Base-by-base conservation (phyloP, 768 basidiomycete species). In the Lepiota brunneoincarnata region DNA sequence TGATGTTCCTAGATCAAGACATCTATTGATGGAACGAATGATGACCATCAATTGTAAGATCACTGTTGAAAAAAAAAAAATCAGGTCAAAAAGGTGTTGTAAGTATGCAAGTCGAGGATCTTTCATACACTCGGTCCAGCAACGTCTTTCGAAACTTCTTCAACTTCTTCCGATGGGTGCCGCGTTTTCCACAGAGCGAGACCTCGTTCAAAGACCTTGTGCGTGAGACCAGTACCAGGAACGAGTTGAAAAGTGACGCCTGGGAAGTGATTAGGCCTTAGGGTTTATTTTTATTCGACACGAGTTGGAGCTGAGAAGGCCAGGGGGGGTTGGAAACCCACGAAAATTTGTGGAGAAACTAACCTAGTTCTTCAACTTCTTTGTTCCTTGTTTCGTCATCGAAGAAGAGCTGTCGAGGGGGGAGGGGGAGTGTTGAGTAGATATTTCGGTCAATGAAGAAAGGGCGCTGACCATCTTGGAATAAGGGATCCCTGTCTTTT, bases 221-320 rank as follows among this genome's bases (percentile, higher is more conserved):
- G 69, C 59, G 83, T 76, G 24, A 91, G 60, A 0, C 92, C 92
- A 18, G 74, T 66, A 17, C 26, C 31, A 2, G 72, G 68, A 4
- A 91, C 87, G n/a, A 88, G 79, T 51, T 80, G 73, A 69, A 96
- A 93, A 0, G 89, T 92, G 2, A 95, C 91, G 2, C 93, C 91
- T 84, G 58, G 20, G 10, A 40, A 35, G 34, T 38, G 23, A n/a
- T 38, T 48, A 20, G 59, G 49, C n/a, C n/a, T n/a, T n/a, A n/a
- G n/a, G n/a, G n/a, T n/a, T 15, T 18, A 49, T 38, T 28, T 34
- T 9, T 4, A 23, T 15, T 21, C 11, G 28, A 47, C 10, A n/a
- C 15, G 5, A 20, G 28, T 14, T 17, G 38, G 35, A 44, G 26
- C 40, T 26, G 53, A 55, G 11, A 39, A 49, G 12, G n/a, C n/a